phyloP scores from a whole-genome alignment of 345 rosid species.

The Boechera stricta region DNA sequence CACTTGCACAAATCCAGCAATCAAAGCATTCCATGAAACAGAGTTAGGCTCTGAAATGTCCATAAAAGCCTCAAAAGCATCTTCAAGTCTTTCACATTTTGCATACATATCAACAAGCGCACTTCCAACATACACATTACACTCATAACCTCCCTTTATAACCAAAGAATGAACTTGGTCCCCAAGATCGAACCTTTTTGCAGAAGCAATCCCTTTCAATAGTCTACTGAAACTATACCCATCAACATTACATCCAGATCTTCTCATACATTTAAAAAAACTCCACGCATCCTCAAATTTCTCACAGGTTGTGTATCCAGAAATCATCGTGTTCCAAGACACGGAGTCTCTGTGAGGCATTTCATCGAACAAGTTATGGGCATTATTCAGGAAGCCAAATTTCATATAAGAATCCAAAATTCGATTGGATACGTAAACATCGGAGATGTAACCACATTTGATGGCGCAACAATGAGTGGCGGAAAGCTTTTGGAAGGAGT shows the following conservation, averaged over 20 bases:
- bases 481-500: conserved; percentile 48
- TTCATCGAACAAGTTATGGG: conserved; percentile 65
- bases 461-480: conserved; percentile 53
- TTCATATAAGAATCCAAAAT: conserved; percentile 47
- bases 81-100: conserved; percentile 61
- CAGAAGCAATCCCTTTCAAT: conserved; percentile 66
- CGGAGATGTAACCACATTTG: conserved; percentile 53
- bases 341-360: conserved; percentile 60
- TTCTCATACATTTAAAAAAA: conserved; percentile 54
- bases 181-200: conserved; percentile 53
- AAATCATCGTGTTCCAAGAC: conserved; percentile 77
- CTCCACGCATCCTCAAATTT: conserved; percentile 51
- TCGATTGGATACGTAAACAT: conserved; percentile 61
- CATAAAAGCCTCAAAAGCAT: conserved; percentile 58
- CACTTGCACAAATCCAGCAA: conserved; percentile 63
- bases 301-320: conserved; percentile 62
- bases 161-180: conserved; percentile 62
- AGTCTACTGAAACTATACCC: conserved; percentile 65
- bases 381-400: conserved; percentile 43
- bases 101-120: conserved; percentile 79
- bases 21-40: conserved; percentile 76
- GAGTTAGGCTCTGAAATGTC: conserved; percentile 58
- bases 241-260: conserved; percentile 49
- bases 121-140: conserved; percentile 65
- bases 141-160: conserved; percentile 52